Percentiles rank a stretch among this genome's conserved stretches.
Evolutionary conservation across 257 asterid species (phyloP).

Genomic region (Solanum pinnatisectum): DNA sequence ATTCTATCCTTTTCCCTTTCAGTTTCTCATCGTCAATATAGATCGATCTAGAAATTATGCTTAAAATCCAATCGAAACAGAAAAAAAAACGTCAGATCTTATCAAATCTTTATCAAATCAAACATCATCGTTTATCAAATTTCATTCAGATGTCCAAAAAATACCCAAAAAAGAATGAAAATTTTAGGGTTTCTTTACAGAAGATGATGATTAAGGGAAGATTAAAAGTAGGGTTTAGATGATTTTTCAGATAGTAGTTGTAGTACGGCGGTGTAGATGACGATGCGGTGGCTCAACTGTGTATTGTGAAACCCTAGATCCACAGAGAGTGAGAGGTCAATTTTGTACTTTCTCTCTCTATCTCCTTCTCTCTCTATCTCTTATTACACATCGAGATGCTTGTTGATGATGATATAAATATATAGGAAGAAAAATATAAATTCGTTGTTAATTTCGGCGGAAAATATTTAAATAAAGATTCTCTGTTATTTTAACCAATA

Average conservation of each 20-base stretch:
- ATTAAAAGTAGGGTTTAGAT: slow-evolving; percentile 19
- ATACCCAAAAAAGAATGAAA: slow-evolving; percentile 5
- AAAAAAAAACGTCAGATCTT: neutral
- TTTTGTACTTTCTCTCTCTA: neutral
- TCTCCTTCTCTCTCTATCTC: neutral
- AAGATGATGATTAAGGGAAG: slow-evolving; percentile 3
- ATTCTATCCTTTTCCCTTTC: slow-evolving; percentile 7
- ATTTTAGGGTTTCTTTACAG: slow-evolving; percentile 18
- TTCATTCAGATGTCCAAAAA: slow-evolving; percentile 17
- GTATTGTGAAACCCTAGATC: slow-evolving; percentile 55
- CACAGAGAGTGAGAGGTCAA: slow-evolving; percentile 17
- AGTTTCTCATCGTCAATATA: slow-evolving; percentile 12
- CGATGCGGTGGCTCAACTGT: slow-evolving; percentile 11
- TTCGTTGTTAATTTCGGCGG: neutral
- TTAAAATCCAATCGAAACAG: neutral
- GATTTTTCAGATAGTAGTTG: slow-evolving; percentile 7
- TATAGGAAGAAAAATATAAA: neutral
- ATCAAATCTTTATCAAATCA: neutral
- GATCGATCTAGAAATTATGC: neutral
- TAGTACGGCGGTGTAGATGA: slow-evolving; percentile 5
- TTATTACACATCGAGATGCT: neutral
- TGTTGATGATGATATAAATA: neutral
- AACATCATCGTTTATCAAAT: neutral
- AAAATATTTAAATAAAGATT: neutral
- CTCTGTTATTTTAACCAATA: neutral